phyloP scores from a whole-genome alignment of 129 eudicot genomes.

The Tagetes patula region DNA sequence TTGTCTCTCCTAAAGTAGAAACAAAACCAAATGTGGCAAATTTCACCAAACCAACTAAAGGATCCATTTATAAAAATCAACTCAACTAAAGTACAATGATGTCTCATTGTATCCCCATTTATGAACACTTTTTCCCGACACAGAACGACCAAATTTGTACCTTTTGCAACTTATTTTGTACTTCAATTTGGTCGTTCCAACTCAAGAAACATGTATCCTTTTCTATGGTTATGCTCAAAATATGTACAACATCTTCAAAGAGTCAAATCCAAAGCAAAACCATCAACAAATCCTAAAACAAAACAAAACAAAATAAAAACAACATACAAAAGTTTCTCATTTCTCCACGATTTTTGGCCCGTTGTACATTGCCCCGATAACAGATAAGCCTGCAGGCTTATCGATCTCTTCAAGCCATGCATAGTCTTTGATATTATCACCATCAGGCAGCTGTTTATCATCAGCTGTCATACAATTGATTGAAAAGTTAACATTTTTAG shows the following conservation, averaged over 20 bases:
- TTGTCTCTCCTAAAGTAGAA: slow-evolving; percentile 17
- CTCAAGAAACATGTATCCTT: slow-evolving; percentile 24
- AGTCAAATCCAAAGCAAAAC: slow-evolving; percentile 2
- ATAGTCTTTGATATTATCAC: slow-evolving; percentile 42
- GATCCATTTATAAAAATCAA: slow-evolving; percentile 15
- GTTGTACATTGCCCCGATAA: slow-evolving; percentile 53
- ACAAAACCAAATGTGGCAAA: neutral
- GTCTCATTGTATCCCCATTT: slow-evolving; percentile 29
- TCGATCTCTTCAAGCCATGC: slow-evolving; percentile 84
- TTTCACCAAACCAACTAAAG: neutral
- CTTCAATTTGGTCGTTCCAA: slow-evolving; percentile 20
- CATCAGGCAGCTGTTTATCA: slow-evolving; percentile 43
- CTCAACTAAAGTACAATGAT: slow-evolving; percentile 17
- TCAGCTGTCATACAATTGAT: slow-evolving; percentile 35
- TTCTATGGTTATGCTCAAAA: slow-evolving; percentile 34
- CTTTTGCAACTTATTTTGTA: neutral
- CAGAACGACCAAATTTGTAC: slow-evolving; percentile 24
- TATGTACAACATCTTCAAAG: slow-evolving; percentile 36
- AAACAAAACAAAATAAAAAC: neutral
- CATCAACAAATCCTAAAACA: slow-evolving; percentile 14
- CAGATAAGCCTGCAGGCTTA: slow-evolving; percentile 45
- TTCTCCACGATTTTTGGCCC: slow-evolving; percentile 63
- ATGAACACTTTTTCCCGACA: slow-evolving; percentile 14
- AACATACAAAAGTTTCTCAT: slow-evolving; percentile 23
- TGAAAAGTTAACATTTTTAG: neutral